These are phyloP conservation scores for Epichloe amarillans DNA, from an alignment of 2,329 filamentous ascomycete species.

Conservation along the genomic window DNA sequence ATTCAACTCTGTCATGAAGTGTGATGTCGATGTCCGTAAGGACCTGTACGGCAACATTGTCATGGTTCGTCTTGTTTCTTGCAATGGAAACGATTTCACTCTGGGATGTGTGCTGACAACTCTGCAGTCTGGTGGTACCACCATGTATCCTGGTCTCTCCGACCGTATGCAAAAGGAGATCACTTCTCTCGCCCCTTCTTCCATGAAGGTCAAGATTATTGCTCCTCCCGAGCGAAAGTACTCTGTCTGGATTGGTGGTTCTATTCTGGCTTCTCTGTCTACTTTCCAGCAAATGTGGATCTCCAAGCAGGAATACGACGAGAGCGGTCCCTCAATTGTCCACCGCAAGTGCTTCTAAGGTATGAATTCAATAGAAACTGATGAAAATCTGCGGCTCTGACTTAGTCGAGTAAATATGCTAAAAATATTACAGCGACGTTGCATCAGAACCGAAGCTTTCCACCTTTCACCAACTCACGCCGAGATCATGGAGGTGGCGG, in stretches of 20 bases:
- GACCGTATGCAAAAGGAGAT: constrained; percentile 99
- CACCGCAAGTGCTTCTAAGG: constrained; percentile 99
- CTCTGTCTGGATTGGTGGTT: constrained; percentile 99
- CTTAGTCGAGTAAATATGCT: background rate
- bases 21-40: constrained; percentile 99
- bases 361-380: constrained; percentile 14
- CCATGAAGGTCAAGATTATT: constrained; percentile 99
- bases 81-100: background rate
- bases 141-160: constrained; percentile 99
- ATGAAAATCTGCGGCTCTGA: background rate
- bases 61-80: constrained; percentile 61
- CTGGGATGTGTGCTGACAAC: background rate
- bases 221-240: constrained; percentile 99
- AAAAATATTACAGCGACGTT: constrained; percentile 12
- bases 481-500: constrained; percentile 32
- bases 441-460: constrained; percentile 20
- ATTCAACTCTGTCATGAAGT: constrained; percentile 99
- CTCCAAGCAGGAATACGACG: constrained; percentile 99
- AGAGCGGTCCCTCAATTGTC: constrained; percentile 97
- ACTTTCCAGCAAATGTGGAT: constrained; percentile 99
- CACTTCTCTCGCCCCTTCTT: constrained; percentile 95
- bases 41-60: constrained; percentile 99
- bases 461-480: constrained; percentile 23
- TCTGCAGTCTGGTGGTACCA: constrained; percentile 93
- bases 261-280: constrained; percentile 96